Conservation (phyloP, 345 rosid species). For the Reutealis trisperma region DNA sequence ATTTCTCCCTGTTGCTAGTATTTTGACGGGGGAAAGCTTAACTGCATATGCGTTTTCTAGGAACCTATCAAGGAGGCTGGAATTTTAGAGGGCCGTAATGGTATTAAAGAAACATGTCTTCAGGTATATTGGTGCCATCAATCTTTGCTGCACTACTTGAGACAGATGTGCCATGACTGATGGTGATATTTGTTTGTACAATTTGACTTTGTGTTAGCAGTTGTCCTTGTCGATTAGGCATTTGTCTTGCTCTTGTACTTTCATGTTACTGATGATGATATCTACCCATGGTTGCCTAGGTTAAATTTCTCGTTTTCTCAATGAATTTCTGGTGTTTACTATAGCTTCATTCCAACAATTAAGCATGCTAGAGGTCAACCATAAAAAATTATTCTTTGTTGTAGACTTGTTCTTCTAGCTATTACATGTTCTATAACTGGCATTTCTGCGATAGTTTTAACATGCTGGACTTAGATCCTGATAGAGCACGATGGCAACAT, state of each 20-base stretch:
- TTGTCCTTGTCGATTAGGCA: not conserved
- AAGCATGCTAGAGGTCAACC: not conserved
- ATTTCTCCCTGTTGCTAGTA: constrained; percentile 15
- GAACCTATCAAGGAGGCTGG: constrained; percentile 99
- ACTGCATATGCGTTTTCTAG: constrained; percentile 37
- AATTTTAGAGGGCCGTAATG: constrained; percentile 99
- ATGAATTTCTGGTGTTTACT: not conserved
- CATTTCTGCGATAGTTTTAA: not conserved
- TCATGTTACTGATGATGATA: not conserved
- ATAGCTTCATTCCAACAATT: not conserved
- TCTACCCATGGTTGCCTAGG: not conserved
- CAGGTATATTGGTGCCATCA: constrained; percentile 54
- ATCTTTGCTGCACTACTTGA: constrained; percentile 6
- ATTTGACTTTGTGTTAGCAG: not conserved
- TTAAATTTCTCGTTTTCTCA: not conserved
- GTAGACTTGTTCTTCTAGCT: not conserved
- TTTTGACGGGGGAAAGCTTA: constrained; percentile 34
- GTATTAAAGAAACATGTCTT: constrained; percentile 98
- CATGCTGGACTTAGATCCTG: not conserved
- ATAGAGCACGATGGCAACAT: too few species aligned
- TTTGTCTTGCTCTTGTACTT: not conserved
- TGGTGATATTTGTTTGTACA: constrained; percentile 11
- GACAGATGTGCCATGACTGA: constrained; percentile 9
- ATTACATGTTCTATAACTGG: not conserved
- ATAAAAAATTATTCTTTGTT: not conserved